Evolutionary conservation across 1,139 yeast species (phyloP), one percentile per base, ranked within the genome.

Genomic region (Scheffersomyces parashehatae): DNA sequence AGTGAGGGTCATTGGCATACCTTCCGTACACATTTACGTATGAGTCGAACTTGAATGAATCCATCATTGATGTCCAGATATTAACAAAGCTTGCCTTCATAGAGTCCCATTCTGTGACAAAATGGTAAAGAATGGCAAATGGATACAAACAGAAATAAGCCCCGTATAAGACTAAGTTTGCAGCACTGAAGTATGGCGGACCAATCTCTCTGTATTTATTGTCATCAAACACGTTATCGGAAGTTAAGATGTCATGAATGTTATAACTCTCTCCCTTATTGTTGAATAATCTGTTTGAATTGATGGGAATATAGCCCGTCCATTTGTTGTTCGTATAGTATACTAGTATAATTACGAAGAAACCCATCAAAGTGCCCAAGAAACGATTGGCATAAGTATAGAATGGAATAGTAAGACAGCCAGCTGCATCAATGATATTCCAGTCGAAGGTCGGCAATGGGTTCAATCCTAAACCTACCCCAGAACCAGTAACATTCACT

Each of bases 171-270:
- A 81, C 80, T 51, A 70, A 56, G 47, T 65, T 66, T 2, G 79
- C 85, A 4, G 87, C 87, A 15, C 81, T 57, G 57, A 80, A 82
- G 52, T 70, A 82, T 13, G 87, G 86, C 1, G 82, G 80, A 0
- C 83, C 81, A 49, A 76, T 70, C 24, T 58, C 48, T 43, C 71
- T 64, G 53, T 77, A 78, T 48, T 71, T 73, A 5, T 45, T 56
- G n/a, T 54, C 37, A 47, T 74, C 79, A 42, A 78, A 64, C 39
- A 67, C 60, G 38, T 71, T 70, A 8, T 55, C 48, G 7, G 62
- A 56, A 29, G 72, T 61, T 24, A 82, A 65, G 24, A 81, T 67
- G 28, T 63, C 54, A 28, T 64, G 56, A 28, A 81, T 79, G 24
- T 67, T 52, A 55, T 70, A 82, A 0, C 55, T 45, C 15, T 59